These are phyloP conservation scores for Litchi chinensis DNA, from an alignment of 345 rosid genomes.

Conservation along the genomic window DNA sequence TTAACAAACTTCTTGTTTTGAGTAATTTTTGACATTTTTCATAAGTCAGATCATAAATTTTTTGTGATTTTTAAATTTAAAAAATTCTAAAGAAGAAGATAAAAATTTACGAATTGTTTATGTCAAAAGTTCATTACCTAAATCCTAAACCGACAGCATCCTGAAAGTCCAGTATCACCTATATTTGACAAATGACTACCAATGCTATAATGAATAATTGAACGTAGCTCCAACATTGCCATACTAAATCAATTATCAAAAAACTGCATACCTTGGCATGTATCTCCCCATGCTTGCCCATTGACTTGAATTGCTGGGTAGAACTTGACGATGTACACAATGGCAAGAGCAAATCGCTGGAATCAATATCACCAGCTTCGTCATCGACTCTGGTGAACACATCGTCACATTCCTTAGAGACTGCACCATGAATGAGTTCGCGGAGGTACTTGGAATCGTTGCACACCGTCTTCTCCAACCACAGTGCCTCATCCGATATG, in stretches of 20 bases:
- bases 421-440: slow-evolving; percentile 9
- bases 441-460: slow-evolving; percentile 29
- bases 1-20: no score
- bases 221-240: no score
- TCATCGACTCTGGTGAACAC: slow-evolving; percentile 25
- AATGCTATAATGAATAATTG: not conserved
- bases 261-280: slow-evolving; percentile 20
- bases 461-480: slow-evolving; percentile 36
- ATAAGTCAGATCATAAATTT: no score
- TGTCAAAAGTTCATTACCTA: no score
- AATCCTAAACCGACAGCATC: no score
- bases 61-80: no score
- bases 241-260: no score
- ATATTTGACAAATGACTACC: no score
- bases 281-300: slow-evolving; percentile 28
- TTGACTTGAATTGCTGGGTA: slow-evolving; percentile 23
- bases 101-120: no score
- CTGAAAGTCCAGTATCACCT: no score
- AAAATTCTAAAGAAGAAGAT: no score
- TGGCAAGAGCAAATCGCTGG: slow-evolving; percentile 28
- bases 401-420: slow-evolving; percentile 32
- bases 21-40: no score
- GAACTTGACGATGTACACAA: slow-evolving; percentile 24
- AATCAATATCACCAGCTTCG: slow-evolving; percentile 22
- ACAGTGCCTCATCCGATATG: slow-evolving; percentile 37